These are phyloP conservation scores for Termitomyces sp. DNA, from an alignment of 768 basidiomycete genomes.

Conservation along the genomic window DNA sequence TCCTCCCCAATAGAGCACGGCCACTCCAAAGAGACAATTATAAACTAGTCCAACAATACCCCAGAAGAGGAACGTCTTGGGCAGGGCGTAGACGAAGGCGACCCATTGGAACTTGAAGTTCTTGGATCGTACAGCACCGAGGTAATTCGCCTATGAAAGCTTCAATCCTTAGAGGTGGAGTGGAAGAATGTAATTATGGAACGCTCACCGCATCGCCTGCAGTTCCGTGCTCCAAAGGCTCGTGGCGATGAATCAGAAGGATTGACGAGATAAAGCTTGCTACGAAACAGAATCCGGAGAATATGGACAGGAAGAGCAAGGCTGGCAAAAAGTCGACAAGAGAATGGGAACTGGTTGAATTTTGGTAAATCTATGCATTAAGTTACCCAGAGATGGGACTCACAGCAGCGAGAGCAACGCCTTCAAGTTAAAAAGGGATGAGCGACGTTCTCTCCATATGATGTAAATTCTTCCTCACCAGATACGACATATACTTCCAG, in stretches of 20 bases:
- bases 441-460: not conserved
- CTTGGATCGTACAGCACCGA: conserved; percentile 31
- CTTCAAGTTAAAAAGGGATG: conserved; percentile 1
- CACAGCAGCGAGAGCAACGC: conserved; percentile 26
- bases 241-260: too few relatives aligned
- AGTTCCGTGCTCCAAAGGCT: conserved; percentile 30
- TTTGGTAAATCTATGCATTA: not conserved
- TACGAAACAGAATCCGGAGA: conserved; percentile 29
- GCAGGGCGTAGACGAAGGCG: conserved; percentile 49
- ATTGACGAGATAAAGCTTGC: conserved; percentile 35
- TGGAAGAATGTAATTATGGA: not conserved
- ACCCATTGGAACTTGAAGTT: too few relatives aligned
- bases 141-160: conserved; percentile 28
- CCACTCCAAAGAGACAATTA: conserved; percentile 29
- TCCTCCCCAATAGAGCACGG: conserved; percentile 3
- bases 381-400: not conserved
- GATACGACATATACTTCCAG: conserved; percentile 41
- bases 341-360: conserved; percentile 27
- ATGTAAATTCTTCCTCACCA: conserved; percentile 29
- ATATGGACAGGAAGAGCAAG: conserved; percentile 23
- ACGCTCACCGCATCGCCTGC: conserved; percentile 39
- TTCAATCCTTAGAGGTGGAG: not conserved
- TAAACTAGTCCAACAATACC: conserved; percentile 29
- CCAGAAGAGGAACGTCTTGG: conserved; percentile 51
- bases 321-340: conserved; percentile 28